phyloP scores from a whole-genome alignment of 2,329 filamentous ascomycete species.

The Aspergillus sp. region DNA sequence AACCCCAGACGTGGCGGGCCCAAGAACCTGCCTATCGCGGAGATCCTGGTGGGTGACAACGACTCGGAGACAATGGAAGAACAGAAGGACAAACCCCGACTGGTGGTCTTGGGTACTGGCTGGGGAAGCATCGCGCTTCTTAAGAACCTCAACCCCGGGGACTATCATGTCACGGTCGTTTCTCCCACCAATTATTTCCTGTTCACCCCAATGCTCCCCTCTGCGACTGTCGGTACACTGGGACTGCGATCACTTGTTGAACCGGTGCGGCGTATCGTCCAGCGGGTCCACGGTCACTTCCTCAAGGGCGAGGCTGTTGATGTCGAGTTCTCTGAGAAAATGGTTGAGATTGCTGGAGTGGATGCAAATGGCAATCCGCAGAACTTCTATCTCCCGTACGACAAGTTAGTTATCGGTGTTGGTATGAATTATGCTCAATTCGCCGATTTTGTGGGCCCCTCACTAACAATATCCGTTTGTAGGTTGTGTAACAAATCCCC shows the following conservation, averaged over 20 bases:
- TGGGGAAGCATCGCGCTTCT: constrained; percentile 93
- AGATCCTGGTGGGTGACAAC: constrained; percentile 84
- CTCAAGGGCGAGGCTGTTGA: constrained; percentile 82
- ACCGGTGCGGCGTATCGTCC: constrained; percentile 81
- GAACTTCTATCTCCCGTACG: constrained; percentile 92
- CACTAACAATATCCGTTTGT: constrained; percentile 4
- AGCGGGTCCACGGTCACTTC: constrained; percentile 79
- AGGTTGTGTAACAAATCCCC: constrained; percentile 85
- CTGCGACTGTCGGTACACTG: constrained; percentile 91
- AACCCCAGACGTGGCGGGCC: constrained; percentile 80
- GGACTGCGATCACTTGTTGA: constrained; percentile 90
- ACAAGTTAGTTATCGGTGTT: constrained; percentile 90
- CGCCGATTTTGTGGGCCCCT: not conserved
- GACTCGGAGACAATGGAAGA: constrained; percentile 67
- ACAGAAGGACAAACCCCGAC: constrained; percentile 82
- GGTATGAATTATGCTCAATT: constrained; percentile 43
- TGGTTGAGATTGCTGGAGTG: constrained; percentile 79
- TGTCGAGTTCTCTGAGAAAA: constrained; percentile 85
- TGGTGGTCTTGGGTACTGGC: constrained; percentile 89
- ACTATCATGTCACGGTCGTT: constrained; percentile 94
- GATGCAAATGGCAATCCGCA: constrained; percentile 69
- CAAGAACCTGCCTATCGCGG: constrained; percentile 90
- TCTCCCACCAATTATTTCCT: constrained; percentile 96
- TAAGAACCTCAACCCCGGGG: constrained; percentile 83
- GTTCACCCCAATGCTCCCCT: constrained; percentile 97